Evolutionary conservation across 2,329 filamentous ascomycete species (phyloP).

Genomic region (Lecanicillium sp.): DNA sequence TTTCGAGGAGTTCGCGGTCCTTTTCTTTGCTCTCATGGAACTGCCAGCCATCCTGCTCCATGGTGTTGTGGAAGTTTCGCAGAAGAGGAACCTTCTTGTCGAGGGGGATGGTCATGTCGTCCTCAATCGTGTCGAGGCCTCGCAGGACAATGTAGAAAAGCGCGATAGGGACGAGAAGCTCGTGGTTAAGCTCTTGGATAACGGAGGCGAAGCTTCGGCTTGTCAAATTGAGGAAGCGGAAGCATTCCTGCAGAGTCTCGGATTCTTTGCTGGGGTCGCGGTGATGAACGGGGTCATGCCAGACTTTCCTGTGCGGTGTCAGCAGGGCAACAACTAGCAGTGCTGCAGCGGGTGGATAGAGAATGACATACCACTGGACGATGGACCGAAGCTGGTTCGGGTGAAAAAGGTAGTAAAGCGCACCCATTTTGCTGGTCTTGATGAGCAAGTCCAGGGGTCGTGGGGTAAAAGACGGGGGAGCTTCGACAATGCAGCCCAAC

Average conservation of each 20-base stretch:
- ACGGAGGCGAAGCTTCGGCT: slow-evolving; percentile 90
- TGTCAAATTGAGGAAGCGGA: slow-evolving; percentile 75
- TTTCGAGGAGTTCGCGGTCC: slow-evolving; percentile 82
- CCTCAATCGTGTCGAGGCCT: slow-evolving; percentile 95
- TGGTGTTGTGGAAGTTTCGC: slow-evolving; percentile 68
- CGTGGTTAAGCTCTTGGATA: slow-evolving; percentile 91
- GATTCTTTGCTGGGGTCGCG: slow-evolving; percentile 71
- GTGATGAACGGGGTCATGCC: slow-evolving; percentile 88
- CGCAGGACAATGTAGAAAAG: slow-evolving; percentile 91
- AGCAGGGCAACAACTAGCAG: slow-evolving; percentile 9
- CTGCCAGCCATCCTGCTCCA: slow-evolving; percentile 83
- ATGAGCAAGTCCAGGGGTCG: too few species aligned
- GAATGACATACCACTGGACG: slow-evolving; percentile 67
- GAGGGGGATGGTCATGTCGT: slow-evolving; percentile 88
- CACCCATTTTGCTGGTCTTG: slow-evolving; percentile 41
- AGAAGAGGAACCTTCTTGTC: slow-evolving; percentile 79
- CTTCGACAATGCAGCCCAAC: too few species aligned
- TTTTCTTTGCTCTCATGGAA: slow-evolving; percentile 89
- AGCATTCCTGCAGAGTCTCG: slow-evolving; percentile 69
- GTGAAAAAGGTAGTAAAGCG: slow-evolving; percentile 67
- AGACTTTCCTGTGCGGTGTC: slow-evolving; percentile 65
- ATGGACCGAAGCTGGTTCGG: slow-evolving; percentile 72
- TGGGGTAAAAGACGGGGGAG: too few species aligned
- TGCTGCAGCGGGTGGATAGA: slow-evolving; percentile 9
- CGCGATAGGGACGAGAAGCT: slow-evolving; percentile 80